Percentiles rank a stretch among this genome's conserved stretches.
Conservation (phyloP, 2,329 filamentous ascomycete genomes). For the Stylonectria norvegica region DNA sequence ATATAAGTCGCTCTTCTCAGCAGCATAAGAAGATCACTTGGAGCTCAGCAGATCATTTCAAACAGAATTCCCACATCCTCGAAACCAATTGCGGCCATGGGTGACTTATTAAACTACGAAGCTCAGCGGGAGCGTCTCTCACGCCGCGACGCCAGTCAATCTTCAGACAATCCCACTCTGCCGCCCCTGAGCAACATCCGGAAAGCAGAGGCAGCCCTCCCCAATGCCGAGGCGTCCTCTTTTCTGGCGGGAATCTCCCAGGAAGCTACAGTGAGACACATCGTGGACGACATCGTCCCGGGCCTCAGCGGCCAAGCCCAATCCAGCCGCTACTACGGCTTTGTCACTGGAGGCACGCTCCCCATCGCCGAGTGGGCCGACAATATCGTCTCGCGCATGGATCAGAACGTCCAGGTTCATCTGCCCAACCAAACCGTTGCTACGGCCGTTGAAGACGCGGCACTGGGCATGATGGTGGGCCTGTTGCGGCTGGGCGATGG, state of each 20-base stretch:
- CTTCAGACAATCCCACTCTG: conserved; percentile 34
- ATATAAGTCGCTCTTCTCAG: neutral
- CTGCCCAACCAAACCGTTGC: conserved; percentile 70
- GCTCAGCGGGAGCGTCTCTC: conserved; percentile 23
- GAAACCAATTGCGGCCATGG: conserved; percentile 19
- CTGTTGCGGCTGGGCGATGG: conserved; percentile 59
- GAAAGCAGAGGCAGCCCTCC: conserved; percentile 40
- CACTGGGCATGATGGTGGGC: conserved; percentile 65
- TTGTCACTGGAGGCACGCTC: conserved; percentile 79
- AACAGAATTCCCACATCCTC: neutral
- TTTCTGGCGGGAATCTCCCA: conserved; percentile 33
- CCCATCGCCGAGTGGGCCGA: conserved; percentile 80
- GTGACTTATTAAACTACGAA: conserved; percentile 23
- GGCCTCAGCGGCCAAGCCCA: conserved; percentile 65
- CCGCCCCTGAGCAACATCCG: conserved; percentile 35
- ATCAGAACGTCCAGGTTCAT: conserved; percentile 84
- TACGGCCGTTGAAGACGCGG: conserved; percentile 71
- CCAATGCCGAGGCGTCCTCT: conserved; percentile 23
- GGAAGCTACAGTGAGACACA: conserved; percentile 38
- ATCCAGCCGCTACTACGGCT: conserved; percentile 75
- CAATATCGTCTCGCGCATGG: conserved; percentile 73
- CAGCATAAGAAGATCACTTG: no score
- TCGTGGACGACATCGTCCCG: conserved; percentile 46
- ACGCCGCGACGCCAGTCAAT: conserved; percentile 15
- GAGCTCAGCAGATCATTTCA: no score